phyloP scores from a whole-genome alignment of 192 early-diverging fungal genomes.

The Coemansia sp. region DNA sequence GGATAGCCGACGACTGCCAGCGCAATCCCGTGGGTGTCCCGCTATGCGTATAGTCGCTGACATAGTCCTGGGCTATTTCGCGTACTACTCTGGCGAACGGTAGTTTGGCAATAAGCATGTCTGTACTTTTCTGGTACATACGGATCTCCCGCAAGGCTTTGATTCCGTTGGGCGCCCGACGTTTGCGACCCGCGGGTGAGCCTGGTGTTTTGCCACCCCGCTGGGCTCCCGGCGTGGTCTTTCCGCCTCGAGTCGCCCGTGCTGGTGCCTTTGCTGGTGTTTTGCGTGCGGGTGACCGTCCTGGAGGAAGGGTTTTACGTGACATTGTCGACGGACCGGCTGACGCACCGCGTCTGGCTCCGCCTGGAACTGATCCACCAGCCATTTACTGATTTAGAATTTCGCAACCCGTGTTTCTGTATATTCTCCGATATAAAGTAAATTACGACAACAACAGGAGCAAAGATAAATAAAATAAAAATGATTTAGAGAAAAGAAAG shows the following conservation, averaged over 20 bases:
- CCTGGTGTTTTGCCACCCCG: neutral
- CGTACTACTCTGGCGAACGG: slow-evolving; percentile 85
- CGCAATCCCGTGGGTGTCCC: slow-evolving; percentile 55
- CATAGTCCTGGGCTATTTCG: slow-evolving; percentile 64
- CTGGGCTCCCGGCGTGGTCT: slow-evolving; percentile 20
- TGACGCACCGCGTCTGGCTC: slow-evolving; percentile 35
- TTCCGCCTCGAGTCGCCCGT: slow-evolving; percentile 24
- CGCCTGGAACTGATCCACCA: slow-evolving; percentile 15
- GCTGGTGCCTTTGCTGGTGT: slow-evolving; percentile 11
- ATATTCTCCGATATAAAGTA: neutral
- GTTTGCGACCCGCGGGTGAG: slow-evolving; percentile 30
- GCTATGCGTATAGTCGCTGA: slow-evolving; percentile 41
- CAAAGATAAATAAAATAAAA: slow-evolving; percentile 1
- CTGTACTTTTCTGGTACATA: slow-evolving; percentile 79
- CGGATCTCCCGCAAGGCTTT: slow-evolving; percentile 84
- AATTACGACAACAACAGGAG: slow-evolving; percentile 6
- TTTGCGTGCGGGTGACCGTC: slow-evolving; percentile 10
- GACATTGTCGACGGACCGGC: slow-evolving; percentile 20
- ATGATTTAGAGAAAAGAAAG: slow-evolving; percentile 3
- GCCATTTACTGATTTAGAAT: slow-evolving; percentile 20
- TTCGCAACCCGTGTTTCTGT: neutral
- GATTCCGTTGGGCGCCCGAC: slow-evolving; percentile 59
- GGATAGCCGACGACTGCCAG: slow-evolving; percentile 76
- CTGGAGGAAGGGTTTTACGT: slow-evolving; percentile 27
- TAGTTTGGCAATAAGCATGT: slow-evolving; percentile 77